A percentile compares a stretch with the other conserved stretches of the same genome.
phyloP scores from a whole-genome alignment of 2,329 filamentous ascomycete genomes.

The Colletotrichum abscissum region DNA sequence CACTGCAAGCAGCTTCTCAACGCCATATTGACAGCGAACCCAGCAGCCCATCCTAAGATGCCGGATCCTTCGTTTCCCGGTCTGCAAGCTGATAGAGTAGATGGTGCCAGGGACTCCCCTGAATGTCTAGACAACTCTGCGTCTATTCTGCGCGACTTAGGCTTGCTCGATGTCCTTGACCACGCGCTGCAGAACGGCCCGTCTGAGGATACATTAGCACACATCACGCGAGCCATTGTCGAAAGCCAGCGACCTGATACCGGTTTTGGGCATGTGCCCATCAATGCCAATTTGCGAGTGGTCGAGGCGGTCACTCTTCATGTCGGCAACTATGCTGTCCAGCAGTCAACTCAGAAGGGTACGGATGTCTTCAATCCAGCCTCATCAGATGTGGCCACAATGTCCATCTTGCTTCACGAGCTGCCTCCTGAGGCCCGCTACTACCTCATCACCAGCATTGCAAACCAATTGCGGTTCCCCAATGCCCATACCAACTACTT shows the following conservation, averaged over 20 bases:
- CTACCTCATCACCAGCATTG: slow-evolving; percentile 84
- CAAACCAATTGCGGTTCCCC: slow-evolving; percentile 92
- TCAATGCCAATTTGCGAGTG: slow-evolving; percentile 76
- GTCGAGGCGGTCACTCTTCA: slow-evolving; percentile 88
- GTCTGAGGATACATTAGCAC: slow-evolving; percentile 78
- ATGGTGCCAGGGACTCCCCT: slow-evolving; percentile 78
- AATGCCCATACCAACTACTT: slow-evolving; percentile 95
- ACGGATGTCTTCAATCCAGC: slow-evolving; percentile 72
- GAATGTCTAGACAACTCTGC: slow-evolving; percentile 72
- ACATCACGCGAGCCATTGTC: slow-evolving; percentile 80
- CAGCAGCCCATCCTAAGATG: slow-evolving; percentile 74
- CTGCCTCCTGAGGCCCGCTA: slow-evolving; percentile 84
- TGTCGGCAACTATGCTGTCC: slow-evolving; percentile 79
- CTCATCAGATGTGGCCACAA: slow-evolving; percentile 75
- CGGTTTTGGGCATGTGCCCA: slow-evolving; percentile 73
- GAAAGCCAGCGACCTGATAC: slow-evolving; percentile 68
- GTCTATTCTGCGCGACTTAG: slow-evolving; percentile 62
- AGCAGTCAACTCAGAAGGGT: slow-evolving; percentile 67
- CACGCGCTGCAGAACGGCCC: slow-evolving; percentile 70
- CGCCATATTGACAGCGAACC: slow-evolving; percentile 84
- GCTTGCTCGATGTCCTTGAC: slow-evolving; percentile 70
- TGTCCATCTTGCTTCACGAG: slow-evolving; percentile 82
- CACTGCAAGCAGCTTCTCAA: slow-evolving; percentile 92
- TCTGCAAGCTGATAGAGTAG: slow-evolving; percentile 80
- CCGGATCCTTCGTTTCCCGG: slow-evolving; percentile 79